Evolutionary conservation across 169 alveolate genomes (phyloP).

Genomic region (Perkinsus marinus): DNA sequence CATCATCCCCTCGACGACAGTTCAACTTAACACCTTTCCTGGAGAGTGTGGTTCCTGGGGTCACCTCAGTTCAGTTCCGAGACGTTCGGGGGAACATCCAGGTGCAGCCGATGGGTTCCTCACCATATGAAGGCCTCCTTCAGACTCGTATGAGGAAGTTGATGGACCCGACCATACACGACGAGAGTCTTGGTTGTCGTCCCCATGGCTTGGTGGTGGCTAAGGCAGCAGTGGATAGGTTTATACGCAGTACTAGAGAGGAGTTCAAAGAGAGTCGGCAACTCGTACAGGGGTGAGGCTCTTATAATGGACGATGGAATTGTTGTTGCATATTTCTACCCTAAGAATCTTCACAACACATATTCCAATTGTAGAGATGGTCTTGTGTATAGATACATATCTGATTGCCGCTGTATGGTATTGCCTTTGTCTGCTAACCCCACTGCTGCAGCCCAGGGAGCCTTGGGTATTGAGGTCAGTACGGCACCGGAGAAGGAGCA

Average conservation of each 20-base stretch:
- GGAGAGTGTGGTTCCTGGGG: not conserved
- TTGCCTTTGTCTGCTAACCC: not conserved
- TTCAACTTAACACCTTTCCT: not conserved
- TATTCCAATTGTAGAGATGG: too few species aligned
- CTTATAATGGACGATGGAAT: too few species aligned
- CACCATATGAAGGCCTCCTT: not conserved
- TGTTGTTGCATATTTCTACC: too few species aligned
- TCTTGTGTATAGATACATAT: not conserved
- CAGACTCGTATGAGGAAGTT: not conserved
- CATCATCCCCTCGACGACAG: not conserved
- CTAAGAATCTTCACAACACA: too few species aligned
- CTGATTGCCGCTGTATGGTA: not conserved
- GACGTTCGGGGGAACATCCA: not conserved
- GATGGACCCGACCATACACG: not conserved
- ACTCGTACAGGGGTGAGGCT: not conserved
- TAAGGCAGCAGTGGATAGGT: not conserved
- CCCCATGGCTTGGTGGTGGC: not conserved
- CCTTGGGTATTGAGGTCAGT: not conserved
- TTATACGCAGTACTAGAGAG: not conserved
- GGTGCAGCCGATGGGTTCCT: not conserved
- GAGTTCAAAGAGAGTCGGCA: not conserved
- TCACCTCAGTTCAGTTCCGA: not conserved
- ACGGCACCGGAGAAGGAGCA: not conserved
- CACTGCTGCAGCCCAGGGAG: not conserved
- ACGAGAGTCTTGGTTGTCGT: not conserved